Percentiles rank a stretch among this genome's conserved stretches.
These are phyloP conservation scores for Cryphonectria nitschkei DNA, from an alignment of 2,329 filamentous ascomycete genomes.

Conservation along the genomic window DNA sequence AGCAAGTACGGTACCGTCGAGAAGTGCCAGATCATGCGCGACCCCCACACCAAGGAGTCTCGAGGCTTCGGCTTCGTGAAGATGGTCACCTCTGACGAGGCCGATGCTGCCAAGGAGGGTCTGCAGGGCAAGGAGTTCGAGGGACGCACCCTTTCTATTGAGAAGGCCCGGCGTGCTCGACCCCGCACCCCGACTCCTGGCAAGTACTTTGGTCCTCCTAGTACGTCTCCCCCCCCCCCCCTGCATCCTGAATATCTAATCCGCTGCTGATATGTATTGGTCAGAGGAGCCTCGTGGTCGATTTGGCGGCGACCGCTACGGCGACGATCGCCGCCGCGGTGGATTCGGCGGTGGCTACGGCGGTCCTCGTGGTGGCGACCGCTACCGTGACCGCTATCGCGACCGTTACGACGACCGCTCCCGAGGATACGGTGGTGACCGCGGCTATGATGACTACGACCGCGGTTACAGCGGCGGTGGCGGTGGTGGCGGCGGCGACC, in stretches of 20 bases:
- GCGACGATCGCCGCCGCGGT: constrained; percentile 67
- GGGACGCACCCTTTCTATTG: constrained; percentile 93
- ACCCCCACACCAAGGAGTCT: constrained; percentile 97
- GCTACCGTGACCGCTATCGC: constrained; percentile 33
- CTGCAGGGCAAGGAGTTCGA: constrained; percentile 95
- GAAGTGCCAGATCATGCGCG: constrained; percentile 99
- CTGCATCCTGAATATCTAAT: constrained; percentile 43
- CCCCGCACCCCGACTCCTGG: constrained; percentile 95
- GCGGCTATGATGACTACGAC: constrained; percentile 27
- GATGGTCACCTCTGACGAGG: constrained; percentile 94
- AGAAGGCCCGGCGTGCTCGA: constrained; percentile 94
- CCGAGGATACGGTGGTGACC: constrained; percentile 21
- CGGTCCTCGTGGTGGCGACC: constrained; percentile 44
- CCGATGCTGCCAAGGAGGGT: constrained; percentile 94
- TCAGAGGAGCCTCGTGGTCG: constrained; percentile 58
- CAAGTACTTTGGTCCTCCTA: constrained; percentile 98
- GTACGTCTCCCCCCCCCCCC: constrained; percentile 55
- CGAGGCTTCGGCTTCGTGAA: constrained; percentile 99
- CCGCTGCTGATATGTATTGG: constrained; percentile 27
- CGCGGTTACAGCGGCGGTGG: constrained; percentile 33
- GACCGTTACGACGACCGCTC: constrained; percentile 37
- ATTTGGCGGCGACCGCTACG: constrained; percentile 57
- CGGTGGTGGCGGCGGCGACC: constrained; percentile 35
- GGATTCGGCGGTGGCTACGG: constrained; percentile 54
- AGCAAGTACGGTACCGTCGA: constrained; percentile 99